Evolutionary conservation across 2,329 filamentous ascomycete species (phyloP), one percentile per base, ranked within the genome.

Genomic region (Trichoderma hamatum): DNA sequence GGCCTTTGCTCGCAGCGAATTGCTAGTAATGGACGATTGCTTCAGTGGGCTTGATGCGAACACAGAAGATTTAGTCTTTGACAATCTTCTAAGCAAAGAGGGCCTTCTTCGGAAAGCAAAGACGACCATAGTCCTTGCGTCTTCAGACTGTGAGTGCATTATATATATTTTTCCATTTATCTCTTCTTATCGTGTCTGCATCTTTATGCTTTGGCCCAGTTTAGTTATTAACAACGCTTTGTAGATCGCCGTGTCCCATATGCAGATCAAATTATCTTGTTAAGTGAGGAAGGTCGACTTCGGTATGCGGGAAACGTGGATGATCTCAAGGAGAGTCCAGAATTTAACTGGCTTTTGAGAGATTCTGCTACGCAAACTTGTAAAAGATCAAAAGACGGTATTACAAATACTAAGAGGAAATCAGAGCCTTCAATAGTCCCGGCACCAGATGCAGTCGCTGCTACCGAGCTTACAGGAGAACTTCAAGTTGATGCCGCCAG

Each of bases 31-130:
- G 1, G 75, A 77, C 26, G 75, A 77, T 21, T 67, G 76, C 1
- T 72, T 77, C n/a, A 77, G 74, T 28, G 75, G 76, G 0, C 68
- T 77, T 1, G 76, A 77, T 56, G 70, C 72, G 3, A 63, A 68
- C 11, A 76, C 74, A 0, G 71, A 71, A 16, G 65, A 73, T 5
- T 10, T 68, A 1, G 70, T 76, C 3, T 74, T 75, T 39, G 52
- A 63, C 7, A 67, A 70, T 5, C 52, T 74, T 1, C 62, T 76
- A 5, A 71, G 72, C 0, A 55, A 43, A 2, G 43, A 62, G 13
- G 74, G 74, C 0, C 61, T 76, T 5, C 62, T 74, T 3, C 55
- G 70, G 0, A 70, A 70, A 11, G 70, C 30, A 19, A 43, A 43
- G 1, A 43, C n/a, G 39, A 43, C 39, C 6, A n/a, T 43, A n/a